Conservation (phyloP, 2,329 filamentous ascomycete genomes). For the Exophiala sp. region DNA sequence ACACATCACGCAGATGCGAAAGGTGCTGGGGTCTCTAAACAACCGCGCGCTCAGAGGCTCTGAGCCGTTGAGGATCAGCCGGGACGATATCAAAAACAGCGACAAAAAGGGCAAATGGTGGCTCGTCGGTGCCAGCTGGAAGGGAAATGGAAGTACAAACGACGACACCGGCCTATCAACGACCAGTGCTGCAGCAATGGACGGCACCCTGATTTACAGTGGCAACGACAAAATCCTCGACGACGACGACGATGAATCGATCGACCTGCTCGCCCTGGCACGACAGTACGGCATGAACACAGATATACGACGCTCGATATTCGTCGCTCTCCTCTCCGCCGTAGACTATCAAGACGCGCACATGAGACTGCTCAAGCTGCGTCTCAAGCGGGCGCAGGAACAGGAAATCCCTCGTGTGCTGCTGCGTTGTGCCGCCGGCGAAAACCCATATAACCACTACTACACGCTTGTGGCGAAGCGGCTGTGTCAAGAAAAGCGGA, state of each 20-base stretch:
- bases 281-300: slow-evolving; percentile 81
- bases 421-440: slow-evolving; percentile 77
- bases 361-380: slow-evolving; percentile 70
- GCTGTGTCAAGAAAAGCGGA: slow-evolving; percentile 66
- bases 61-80: slow-evolving; percentile 73
- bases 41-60: slow-evolving; percentile 59
- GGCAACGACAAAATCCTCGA: slow-evolving; percentile 28
- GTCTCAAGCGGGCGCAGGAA: slow-evolving; percentile 78
- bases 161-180: slow-evolving; percentile 35
- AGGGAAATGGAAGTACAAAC: slow-evolving; percentile 29
- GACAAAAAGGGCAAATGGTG: slow-evolving; percentile 96
- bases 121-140: slow-evolving; percentile 94
- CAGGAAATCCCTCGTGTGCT: slow-evolving; percentile 82
- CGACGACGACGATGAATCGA: slow-evolving; percentile 36
- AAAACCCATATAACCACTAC: slow-evolving; percentile 83
- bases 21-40: slow-evolving; percentile 73
- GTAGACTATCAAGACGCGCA: slow-evolving; percentile 79
- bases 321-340: slow-evolving; percentile 81
- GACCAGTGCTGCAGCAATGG: slow-evolving; percentile 21
- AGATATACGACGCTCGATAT: slow-evolving; percentile 80
- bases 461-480: slow-evolving; percentile 79
- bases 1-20: slow-evolving; percentile 82
- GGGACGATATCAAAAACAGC: slow-evolving; percentile 74
- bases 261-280: slow-evolving; percentile 69
- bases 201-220: not conserved